These are phyloP conservation scores for Oryza meyeriana DNA, from an alignment of 176 grass and related monocot species.

Conservation along the genomic window DNA sequence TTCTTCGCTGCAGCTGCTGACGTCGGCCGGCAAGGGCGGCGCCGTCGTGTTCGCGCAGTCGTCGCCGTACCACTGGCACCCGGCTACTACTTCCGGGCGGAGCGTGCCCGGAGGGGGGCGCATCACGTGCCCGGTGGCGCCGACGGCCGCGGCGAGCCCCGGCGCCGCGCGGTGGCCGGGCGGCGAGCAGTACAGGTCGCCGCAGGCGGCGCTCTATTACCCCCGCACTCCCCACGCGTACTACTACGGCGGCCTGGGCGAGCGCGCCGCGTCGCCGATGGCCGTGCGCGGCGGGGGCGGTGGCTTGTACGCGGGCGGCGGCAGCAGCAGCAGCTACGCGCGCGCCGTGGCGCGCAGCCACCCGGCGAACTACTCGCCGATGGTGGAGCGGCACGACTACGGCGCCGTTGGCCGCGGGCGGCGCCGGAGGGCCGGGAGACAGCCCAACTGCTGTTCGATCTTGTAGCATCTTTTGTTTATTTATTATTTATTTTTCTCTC, in stretches of 20 bases:
- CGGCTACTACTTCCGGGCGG: not conserved
- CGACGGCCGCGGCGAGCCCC: not conserved
- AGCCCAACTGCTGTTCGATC: conserved; percentile 25
- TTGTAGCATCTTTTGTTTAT: not conserved
- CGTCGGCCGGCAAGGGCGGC: not conserved
- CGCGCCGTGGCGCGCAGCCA: conserved; percentile 23
- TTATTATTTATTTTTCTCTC: not conserved
- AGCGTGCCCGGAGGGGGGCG: not conserved
- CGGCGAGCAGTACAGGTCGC: not conserved
- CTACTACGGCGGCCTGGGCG: not conserved
- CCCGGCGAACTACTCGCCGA: conserved; percentile 36
- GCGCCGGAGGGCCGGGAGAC: not conserved
- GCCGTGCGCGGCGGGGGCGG: not conserved
- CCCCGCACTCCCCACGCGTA: not conserved
- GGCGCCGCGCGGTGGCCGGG: conserved; percentile 4
- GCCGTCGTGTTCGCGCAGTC: not conserved
- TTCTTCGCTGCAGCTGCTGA: not conserved
- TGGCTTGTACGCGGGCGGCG: conserved; percentile 8
- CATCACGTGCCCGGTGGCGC: not conserved
- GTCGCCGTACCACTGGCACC: not conserved
- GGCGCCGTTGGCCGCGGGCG: not conserved
- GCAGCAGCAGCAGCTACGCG: not conserved
- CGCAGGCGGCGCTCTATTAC: not conserved
- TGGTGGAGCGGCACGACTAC: conserved; percentile 28
- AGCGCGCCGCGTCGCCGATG: not conserved